A percentile compares a stretch with the other conserved stretches of the same genome.
Conservation (phyloP, 257 asterid genomes). For the Parsonsia alboflavescens region DNA sequence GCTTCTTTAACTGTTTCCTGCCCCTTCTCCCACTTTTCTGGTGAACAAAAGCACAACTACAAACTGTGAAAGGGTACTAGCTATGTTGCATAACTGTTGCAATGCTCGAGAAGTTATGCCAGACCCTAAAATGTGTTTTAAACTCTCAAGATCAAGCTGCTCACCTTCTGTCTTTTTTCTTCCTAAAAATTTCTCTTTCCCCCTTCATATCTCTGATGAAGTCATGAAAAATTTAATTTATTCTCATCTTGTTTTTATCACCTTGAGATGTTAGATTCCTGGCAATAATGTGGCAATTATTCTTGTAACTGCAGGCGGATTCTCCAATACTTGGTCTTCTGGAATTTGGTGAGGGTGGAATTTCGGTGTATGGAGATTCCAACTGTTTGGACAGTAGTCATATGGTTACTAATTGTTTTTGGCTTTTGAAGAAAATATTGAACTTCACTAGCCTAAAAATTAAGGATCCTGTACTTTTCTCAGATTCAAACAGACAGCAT, state of each 20-base stretch:
- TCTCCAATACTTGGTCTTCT: conserved; percentile 91
- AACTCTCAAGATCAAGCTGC: neutral
- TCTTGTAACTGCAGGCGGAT: conserved; percentile 59
- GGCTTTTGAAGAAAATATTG: conserved; percentile 84
- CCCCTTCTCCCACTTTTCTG: neutral
- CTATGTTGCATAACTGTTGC: neutral
- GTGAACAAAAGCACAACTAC: neutral
- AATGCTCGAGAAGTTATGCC: neutral
- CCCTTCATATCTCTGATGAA: neutral
- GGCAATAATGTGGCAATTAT: neutral
- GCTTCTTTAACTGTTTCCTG: conserved; percentile 11
- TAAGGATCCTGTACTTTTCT: conserved; percentile 72
- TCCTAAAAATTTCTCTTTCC: neutral
- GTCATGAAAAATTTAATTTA: neutral
- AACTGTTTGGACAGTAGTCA: conserved; percentile 99
- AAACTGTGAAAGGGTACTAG: neutral
- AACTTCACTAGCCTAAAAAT: conserved; percentile 60
- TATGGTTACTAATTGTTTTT: conserved; percentile 94
- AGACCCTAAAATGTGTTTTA: neutral
- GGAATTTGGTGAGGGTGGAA: conserved; percentile 69
- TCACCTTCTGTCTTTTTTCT: neutral
- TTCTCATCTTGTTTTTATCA: neutral
- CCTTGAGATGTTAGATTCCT: neutral
- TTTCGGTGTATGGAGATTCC: conserved; percentile 92
- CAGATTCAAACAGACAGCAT: conserved; percentile 57